These are phyloP conservation scores for Paracoccidioides lutzii DNA, from an alignment of 2,329 filamentous ascomycete genomes.

Conservation along the genomic window DNA sequence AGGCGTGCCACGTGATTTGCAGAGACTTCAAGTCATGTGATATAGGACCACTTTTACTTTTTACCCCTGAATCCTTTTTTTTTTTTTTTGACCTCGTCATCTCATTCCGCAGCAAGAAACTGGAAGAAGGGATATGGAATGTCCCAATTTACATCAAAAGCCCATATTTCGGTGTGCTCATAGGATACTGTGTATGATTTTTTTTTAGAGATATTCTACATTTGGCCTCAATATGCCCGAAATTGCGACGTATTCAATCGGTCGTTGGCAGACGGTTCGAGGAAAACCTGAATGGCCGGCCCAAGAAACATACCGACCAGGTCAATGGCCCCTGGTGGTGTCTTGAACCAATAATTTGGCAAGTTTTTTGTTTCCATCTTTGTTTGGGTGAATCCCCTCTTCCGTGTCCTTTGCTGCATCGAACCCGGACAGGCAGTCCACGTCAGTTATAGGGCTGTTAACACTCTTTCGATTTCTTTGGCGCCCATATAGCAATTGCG, in stretches of 20 bases:
- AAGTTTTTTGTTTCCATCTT: conserved; percentile 1
- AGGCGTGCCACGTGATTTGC: not conserved
- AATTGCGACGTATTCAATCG: too few species aligned
- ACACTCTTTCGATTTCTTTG: conserved; percentile 10
- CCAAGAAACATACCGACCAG: too few species aligned
- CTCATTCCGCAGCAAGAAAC: too few species aligned
- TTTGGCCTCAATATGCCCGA: too few species aligned
- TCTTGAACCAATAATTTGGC: conserved; percentile 1
- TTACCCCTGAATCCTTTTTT: not conserved
- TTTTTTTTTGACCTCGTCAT: too few species aligned
- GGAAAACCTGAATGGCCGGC: too few species aligned
- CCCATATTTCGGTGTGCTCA: not conserved
- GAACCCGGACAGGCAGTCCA: conserved; percentile 6
- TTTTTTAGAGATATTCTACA: too few species aligned
- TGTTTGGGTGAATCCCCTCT: conserved; percentile 1
- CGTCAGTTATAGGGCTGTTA: conserved; percentile 8
- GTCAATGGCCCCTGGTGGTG: not conserved
- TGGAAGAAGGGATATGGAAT: not conserved
- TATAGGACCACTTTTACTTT: not conserved
- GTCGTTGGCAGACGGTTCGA: too few species aligned
- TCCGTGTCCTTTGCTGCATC: not conserved
- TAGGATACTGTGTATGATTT: not conserved
- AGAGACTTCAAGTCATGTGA: not conserved
- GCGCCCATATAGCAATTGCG: conserved; percentile 28
- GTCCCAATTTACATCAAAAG: not conserved